Evolutionary conservation across 2,329 filamentous ascomycete species (phyloP).

Genomic region (Penicillium sp.): DNA sequence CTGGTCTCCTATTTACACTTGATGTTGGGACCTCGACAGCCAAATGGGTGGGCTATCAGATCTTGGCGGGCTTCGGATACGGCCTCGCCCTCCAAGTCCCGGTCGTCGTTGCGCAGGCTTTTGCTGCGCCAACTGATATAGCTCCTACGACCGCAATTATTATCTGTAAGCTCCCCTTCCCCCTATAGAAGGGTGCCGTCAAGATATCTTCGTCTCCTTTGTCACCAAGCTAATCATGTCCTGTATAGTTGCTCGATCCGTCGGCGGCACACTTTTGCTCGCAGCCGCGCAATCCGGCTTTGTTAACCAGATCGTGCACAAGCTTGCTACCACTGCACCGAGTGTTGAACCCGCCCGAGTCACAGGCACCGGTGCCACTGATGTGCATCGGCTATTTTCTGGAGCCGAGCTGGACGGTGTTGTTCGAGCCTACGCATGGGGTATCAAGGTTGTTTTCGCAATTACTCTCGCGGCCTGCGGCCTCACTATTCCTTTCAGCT

Average conservation of each 20-base stretch:
- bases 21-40: conserved; percentile 30
- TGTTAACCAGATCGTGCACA: conserved; percentile 13
- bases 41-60: conserved; percentile 47
- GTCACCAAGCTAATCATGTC: background rate
- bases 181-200: conserved; percentile 21
- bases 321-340: conserved; percentile 8
- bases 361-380: conserved; percentile 29
- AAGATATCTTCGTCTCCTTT: background rate
- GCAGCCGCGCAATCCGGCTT: conserved; percentile 16
- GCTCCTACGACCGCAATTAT: conserved; percentile 3
- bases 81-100: conserved; percentile 5
- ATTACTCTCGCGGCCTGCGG: conserved; percentile 16
- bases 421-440: conserved; percentile 36
- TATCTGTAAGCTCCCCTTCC: background rate
- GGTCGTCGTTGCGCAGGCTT: conserved; percentile 1
- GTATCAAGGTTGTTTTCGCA: conserved; percentile 29
- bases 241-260: conserved; percentile 13
- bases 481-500: conserved; percentile 7
- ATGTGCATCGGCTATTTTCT: conserved; percentile 31
- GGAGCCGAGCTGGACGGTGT: conserved; percentile 30
- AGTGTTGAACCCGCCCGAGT: conserved; percentile 12
- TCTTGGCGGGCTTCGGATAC: conserved; percentile 22
- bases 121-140: background rate
- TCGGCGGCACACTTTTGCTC: conserved; percentile 12
- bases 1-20: conserved; percentile 42